phyloP scores from a whole-genome alignment of 2,329 filamentous ascomycete genomes.

The Aureobasidium sp. region DNA sequence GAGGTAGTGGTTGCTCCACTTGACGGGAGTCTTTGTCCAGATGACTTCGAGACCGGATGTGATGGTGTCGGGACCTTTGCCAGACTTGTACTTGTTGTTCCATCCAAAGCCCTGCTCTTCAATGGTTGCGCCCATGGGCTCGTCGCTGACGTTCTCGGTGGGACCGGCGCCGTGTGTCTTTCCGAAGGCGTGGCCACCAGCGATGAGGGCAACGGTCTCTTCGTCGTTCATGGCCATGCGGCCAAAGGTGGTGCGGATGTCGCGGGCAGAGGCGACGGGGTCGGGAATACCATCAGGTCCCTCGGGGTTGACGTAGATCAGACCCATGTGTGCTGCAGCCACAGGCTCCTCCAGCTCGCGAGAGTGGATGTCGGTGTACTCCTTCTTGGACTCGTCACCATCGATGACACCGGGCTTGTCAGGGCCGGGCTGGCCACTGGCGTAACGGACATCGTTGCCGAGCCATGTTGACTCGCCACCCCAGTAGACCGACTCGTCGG shows the following conservation, averaged over 20 bases:
- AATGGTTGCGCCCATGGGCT: constrained; percentile 56
- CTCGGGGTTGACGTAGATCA: constrained; percentile 78
- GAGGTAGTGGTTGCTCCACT: constrained; percentile 68
- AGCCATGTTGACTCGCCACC: constrained; percentile 66
- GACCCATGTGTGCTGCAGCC: constrained; percentile 61
- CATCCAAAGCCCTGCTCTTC: constrained; percentile 65
- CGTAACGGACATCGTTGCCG: constrained; percentile 64
- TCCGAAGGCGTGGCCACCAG: constrained; percentile 69
- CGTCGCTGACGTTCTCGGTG: constrained; percentile 54
- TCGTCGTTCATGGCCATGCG: constrained; percentile 80
- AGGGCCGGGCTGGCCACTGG: constrained; percentile 41
- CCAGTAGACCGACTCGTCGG: constrained; percentile 71
- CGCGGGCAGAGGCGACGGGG: constrained; percentile 56
- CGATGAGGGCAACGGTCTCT: constrained; percentile 72
- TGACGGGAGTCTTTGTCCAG: constrained; percentile 66
- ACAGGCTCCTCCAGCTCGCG: constrained; percentile 61
- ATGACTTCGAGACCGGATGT: constrained; percentile 70
- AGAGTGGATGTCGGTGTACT: constrained; percentile 40
- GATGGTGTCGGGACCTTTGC: constrained; percentile 64
- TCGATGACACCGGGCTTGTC: constrained; percentile 35
- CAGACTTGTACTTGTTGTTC: constrained; percentile 53
- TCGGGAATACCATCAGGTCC: constrained; percentile 66
- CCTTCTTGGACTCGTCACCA: constrained; percentile 33
- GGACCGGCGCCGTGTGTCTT: constrained; percentile 70
- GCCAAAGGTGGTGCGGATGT: constrained; percentile 65